Evolutionary conservation across 257 asterid species (phyloP).

Genomic region (Solanum pinnatisectum): DNA sequence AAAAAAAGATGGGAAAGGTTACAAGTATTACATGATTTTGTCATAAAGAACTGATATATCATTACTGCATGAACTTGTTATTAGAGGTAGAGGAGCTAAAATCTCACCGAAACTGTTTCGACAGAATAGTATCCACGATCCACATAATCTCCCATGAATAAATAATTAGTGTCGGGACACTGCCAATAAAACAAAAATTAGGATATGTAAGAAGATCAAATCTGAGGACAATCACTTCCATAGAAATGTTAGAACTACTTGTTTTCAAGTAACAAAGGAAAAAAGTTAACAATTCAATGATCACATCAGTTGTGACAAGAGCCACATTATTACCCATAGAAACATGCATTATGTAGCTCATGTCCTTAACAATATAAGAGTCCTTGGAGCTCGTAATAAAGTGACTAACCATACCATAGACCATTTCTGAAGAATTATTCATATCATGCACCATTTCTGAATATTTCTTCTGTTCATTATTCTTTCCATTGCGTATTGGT

Average conservation of each 20-base stretch:
- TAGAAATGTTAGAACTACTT: background rate
- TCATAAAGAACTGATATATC: background rate
- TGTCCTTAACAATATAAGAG: background rate
- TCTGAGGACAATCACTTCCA: background rate
- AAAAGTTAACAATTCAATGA: background rate
- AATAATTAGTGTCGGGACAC: constrained; percentile 86
- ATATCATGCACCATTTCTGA: background rate
- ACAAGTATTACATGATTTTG: background rate
- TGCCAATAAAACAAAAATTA: constrained; percentile 24
- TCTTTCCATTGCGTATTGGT: background rate
- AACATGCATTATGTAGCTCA: background rate
- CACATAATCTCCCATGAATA: constrained; percentile 92
- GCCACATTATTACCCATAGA: background rate
- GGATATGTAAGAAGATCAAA: background rate
- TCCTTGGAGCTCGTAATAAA: background rate
- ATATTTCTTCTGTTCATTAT: background rate
- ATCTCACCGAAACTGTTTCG: constrained; percentile 68
- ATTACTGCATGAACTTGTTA: background rate
- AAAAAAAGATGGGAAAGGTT: background rate
- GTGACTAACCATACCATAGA: background rate
- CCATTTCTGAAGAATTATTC: background rate
- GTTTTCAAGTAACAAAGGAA: background rate
- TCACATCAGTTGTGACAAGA: background rate
- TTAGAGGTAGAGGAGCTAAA: background rate
- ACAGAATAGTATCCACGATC: constrained; percentile 88